Percentiles rank a stretch among this genome's conserved stretches.
Evolutionary conservation across 371 early-diverging fungal genomes (phyloP).

Genomic region (Capillidium heterosporum): DNA sequence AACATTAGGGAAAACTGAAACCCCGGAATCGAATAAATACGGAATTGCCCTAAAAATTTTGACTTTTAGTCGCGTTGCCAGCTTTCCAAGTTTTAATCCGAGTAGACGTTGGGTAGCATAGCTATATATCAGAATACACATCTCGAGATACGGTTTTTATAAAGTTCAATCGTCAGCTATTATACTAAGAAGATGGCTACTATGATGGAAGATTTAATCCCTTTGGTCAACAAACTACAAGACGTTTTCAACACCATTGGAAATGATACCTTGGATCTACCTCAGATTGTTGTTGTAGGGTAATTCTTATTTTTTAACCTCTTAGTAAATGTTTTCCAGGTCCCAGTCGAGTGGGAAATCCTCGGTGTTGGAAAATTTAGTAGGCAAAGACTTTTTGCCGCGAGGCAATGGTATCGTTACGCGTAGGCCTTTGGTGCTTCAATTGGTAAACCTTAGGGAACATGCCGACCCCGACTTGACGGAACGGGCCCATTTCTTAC

Average conservation of each 20-base stretch:
- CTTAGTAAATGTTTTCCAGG: conserved; percentile 16
- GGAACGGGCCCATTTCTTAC: conserved; percentile 58
- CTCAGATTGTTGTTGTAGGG: conserved; percentile 77
- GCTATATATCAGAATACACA: too few relatives aligned
- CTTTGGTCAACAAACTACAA: conserved; percentile 76
- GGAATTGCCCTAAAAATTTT: too few relatives aligned
- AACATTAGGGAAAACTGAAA: too few relatives aligned
- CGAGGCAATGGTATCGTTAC: conserved; percentile 87
- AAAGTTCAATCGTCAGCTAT: too few relatives aligned
- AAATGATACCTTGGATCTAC: conserved; percentile 68
- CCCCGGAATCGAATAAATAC: too few relatives aligned
- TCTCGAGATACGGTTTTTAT: too few relatives aligned
- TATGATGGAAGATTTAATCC: conserved; percentile 63
- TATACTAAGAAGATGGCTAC: conserved; percentile 1
- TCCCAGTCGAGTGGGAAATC: conserved; percentile 87
- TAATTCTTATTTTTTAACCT: conserved; percentile 13
- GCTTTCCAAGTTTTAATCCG: too few relatives aligned
- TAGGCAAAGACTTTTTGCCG: conserved; percentile 80
- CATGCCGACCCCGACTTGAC: conserved; percentile 13
- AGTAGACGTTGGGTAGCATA: too few relatives aligned
- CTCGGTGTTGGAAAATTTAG: conserved; percentile 79
- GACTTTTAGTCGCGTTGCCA: too few relatives aligned
- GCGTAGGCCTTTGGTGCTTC: conserved; percentile 78
- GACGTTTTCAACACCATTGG: conserved; percentile 77
- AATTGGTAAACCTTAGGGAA: conserved; percentile 47